Base-by-base conservation (phyloP, 2,329 filamentous ascomycete species). In the Sphaerulina musiva region DNA sequence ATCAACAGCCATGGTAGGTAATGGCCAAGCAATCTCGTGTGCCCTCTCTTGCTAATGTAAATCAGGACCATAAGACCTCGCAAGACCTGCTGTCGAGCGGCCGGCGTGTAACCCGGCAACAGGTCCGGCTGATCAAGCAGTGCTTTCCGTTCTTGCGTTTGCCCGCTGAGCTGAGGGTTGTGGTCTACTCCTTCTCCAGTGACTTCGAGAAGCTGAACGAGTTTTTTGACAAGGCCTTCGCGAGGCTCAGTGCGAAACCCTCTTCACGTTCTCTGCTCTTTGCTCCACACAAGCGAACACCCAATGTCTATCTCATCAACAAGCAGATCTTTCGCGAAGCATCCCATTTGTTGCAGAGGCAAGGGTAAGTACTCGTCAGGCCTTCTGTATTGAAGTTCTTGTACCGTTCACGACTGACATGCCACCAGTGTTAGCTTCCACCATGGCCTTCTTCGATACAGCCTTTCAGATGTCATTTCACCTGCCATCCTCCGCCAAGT, bases 271-370 rank as follows among this genome's bases (percentile, higher is more conserved):
- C 39, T 31, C 38, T 36, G 44, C 32, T 29, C 29, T 26, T 29
- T 14, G 31, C 51, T 17, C 59, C 59, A 3, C 46, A 50, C 2
- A 59, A 56, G 36, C 51, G 39, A 14, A 66, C 64, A 2, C 69
- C 66, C 1, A 59, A 60, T 6, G 61, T 73, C 41, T 60, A 72
- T 32, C 61, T 71, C 7, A 48, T 70, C 58, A 70, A 66, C 55
- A 63, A 60, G 31, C 68, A 70, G 44, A 69, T 70, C 56, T 67
- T 58, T 45, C 42, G 42, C 5, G 71, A 73, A 55, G 65, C 57
- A 29, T 53, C 66, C 1, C 54, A 57, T 42, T 44, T 67, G 8
- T 56, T 72, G 7, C 57, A 60, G 40, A 54, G 59, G 32, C 46
- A 51, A 46, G 32, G 48, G 51, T 53, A 17, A 34, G 51, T 47